Evolutionary conservation across 164 flowering plant genomes (phyloP).

Genomic region (Protea cynaroides): DNA sequence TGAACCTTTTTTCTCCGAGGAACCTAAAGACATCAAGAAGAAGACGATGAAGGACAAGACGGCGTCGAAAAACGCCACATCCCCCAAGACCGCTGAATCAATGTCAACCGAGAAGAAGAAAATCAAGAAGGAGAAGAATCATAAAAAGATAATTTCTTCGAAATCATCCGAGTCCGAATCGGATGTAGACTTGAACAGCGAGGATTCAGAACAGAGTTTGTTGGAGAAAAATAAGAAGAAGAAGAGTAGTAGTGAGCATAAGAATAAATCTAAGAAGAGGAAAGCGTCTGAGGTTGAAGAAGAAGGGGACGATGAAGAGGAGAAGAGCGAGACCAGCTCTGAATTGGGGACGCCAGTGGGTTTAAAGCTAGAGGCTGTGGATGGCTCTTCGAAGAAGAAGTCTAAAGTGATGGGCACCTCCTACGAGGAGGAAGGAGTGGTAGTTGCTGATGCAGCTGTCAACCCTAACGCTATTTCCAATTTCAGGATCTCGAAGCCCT

Average conservation of each 20-base stretch:
- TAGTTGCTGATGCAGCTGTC: conserved; percentile 19
- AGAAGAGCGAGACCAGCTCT: conserved; percentile 16
- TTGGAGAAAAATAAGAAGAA: conserved; percentile 9
- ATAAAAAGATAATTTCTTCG: not conserved
- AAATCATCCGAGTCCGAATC: not conserved
- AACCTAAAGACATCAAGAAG: conserved; percentile 9
- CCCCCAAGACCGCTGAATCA: not conserved
- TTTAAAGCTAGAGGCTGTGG: not conserved
- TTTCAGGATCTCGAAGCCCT: conserved; percentile 57
- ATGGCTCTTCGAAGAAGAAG: conserved; percentile 26
- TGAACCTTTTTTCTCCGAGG: conserved; percentile 4
- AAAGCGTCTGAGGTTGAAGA: conserved; percentile 8
- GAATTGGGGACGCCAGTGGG: conserved; percentile 11
- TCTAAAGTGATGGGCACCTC: conserved; percentile 20
- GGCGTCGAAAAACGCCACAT: not conserved
- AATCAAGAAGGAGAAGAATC: conserved; percentile 7
- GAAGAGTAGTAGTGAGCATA: conserved; percentile 8
- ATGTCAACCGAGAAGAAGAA: conserved; percentile 20
- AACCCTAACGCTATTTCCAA: conserved; percentile 59
- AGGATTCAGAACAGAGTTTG: not conserved
- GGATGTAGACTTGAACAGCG: conserved; percentile 5
- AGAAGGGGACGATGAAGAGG: conserved; percentile 12
- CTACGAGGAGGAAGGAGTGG: conserved; percentile 21
- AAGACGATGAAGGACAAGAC: conserved; percentile 11
- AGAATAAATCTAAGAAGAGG: conserved; percentile 11